phyloP scores from a whole-genome alignment of 805 yeast species.

The Yamadazyma olivae region DNA sequence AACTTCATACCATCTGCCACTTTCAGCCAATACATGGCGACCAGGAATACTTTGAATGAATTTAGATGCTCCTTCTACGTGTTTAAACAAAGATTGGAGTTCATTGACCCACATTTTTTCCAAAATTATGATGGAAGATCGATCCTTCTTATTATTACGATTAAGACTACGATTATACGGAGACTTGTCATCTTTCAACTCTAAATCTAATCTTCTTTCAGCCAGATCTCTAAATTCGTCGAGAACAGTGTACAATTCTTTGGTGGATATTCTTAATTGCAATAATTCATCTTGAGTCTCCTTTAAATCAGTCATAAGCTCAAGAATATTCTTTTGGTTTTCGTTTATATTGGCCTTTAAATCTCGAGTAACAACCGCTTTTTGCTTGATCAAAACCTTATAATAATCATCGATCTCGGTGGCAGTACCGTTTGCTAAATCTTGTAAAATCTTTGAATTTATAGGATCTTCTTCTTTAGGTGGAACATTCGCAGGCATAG shows the following conservation, averaged over 20 bases:
- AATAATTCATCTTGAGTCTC: constrained; percentile 65
- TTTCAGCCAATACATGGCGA: constrained; percentile 74
- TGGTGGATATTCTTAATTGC: constrained; percentile 56
- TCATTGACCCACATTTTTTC: constrained; percentile 82
- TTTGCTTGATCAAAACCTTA: constrained; percentile 48
- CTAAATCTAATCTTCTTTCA: constrained; percentile 49
- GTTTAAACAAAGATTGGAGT: constrained; percentile 65
- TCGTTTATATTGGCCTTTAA: constrained; percentile 57
- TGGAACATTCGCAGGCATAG: not conserved
- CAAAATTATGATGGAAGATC: constrained; percentile 67
- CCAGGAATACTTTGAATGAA: constrained; percentile 72
- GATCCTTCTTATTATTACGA: constrained; percentile 41
- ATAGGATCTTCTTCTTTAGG: constrained; percentile 5
- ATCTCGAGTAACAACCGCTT: constrained; percentile 50
- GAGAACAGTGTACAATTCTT: constrained; percentile 58
- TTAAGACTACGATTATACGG: constrained; percentile 9
- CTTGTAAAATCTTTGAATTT: constrained; percentile 22
- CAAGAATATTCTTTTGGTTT: constrained; percentile 60
- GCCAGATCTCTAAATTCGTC: constrained; percentile 61
- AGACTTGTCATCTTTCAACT: constrained; percentile 19
- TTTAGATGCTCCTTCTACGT: constrained; percentile 90
- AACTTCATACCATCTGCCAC: constrained; percentile 83
- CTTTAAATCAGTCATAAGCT: constrained; percentile 57
- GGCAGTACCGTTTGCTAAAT: constrained; percentile 65
- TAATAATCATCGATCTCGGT: constrained; percentile 69